Conservation (phyloP, 2,329 filamentous ascomycete genomes). For the Hymenoscyphus linearis region DNA sequence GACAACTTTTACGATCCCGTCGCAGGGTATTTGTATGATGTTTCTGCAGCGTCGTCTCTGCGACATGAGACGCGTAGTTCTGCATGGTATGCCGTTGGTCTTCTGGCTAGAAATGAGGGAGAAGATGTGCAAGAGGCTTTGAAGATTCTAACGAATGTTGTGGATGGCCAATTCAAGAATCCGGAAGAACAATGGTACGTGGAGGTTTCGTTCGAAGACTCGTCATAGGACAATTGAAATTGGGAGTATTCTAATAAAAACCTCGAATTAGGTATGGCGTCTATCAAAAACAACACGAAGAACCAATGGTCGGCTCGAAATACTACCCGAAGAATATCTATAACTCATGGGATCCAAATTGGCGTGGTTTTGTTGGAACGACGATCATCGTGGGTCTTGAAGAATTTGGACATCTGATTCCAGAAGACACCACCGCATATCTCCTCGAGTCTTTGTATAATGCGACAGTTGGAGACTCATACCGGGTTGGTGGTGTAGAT, state of each 20-base stretch:
- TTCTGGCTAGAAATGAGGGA: constrained; percentile 49
- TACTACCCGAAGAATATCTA: constrained; percentile 48
- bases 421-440: constrained; percentile 31
- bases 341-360: constrained; percentile 58
- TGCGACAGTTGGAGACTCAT: constrained; percentile 52
- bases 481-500: constrained; percentile 55
- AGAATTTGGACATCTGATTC: constrained; percentile 48
- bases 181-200: constrained; percentile 48
- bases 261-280: constrained; percentile 37
- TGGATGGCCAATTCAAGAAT: constrained; percentile 47
- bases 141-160: constrained; percentile 49
- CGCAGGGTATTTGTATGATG: constrained; percentile 49
- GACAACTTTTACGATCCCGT: constrained; percentile 49
- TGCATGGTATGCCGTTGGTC: constrained; percentile 53
- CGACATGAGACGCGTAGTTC: constrained; percentile 53
- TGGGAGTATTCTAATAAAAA: neutral
- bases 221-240: too few species aligned
- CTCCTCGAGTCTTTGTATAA: constrained; percentile 51
- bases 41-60: constrained; percentile 40
- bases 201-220: neutral
- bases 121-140: constrained; percentile 46
- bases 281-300: constrained; percentile 50
- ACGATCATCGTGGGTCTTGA: constrained; percentile 54
- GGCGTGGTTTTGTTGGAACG: constrained; percentile 58
- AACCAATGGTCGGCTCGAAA: constrained; percentile 49